These are phyloP conservation scores for Eucalyptus leucophloia DNA, from an alignment of 345 rosid species.

Conservation along the genomic window DNA sequence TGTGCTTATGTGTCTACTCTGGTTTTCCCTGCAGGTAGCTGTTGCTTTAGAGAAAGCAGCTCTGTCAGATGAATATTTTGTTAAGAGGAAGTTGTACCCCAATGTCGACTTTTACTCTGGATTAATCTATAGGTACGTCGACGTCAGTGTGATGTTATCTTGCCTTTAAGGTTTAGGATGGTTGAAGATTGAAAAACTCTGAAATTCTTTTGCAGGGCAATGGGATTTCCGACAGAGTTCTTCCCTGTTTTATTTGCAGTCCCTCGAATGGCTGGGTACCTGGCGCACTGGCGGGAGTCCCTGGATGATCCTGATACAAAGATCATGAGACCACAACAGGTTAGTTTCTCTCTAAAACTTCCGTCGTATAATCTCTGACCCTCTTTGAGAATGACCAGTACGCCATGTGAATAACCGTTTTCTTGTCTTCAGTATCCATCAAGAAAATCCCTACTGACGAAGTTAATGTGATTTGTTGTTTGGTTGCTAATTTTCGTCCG, in stretches of 20 bases:
- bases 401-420: background rate
- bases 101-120: constrained; percentile 99
- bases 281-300: constrained; percentile 92
- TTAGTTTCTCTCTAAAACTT: background rate
- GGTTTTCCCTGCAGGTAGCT: constrained; percentile 52
- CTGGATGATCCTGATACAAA: constrained; percentile 96
- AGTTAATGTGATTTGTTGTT: background rate
- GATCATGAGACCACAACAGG: constrained; percentile 99
- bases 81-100: constrained; percentile 88
- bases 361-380: background rate
- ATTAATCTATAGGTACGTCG: constrained; percentile 63
- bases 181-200: background rate
- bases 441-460: background rate
- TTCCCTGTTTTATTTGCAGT: constrained; percentile 90
- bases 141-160: background rate
- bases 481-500: background rate
- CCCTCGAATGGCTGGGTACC: constrained; percentile 97
- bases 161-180: background rate
- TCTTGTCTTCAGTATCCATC: background rate
- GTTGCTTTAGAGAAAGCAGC: constrained; percentile 97
- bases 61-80: constrained; percentile 81
- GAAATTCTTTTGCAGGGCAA: constrained; percentile 41
- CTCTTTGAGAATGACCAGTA: background rate
- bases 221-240: constrained; percentile 97
- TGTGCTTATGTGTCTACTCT: background rate